Percentiles rank a stretch among this genome's conserved stretches.
These are phyloP conservation scores for Fusarium hainanense DNA, from an alignment of 2,329 filamentous ascomycete genomes.

Conservation along the genomic window DNA sequence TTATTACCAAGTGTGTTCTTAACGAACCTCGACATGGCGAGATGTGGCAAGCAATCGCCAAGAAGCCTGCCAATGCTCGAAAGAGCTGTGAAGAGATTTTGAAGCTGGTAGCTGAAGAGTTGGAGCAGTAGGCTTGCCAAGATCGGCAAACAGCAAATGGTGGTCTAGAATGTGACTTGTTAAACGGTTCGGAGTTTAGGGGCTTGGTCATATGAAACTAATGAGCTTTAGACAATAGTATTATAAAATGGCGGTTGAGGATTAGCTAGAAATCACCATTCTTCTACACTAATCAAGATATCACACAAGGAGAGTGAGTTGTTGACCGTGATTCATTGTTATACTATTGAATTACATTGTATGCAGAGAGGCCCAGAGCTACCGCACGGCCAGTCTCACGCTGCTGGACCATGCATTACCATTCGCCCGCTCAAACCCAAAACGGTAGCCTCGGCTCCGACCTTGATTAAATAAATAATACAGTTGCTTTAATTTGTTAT, in stretches of 20 bases:
- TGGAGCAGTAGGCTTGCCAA: slow-evolving; percentile 45
- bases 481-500: slow-evolving; percentile 11
- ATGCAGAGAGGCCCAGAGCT: slow-evolving; percentile 16
- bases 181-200: slow-evolving; percentile 28
- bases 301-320: not conserved
- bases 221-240: slow-evolving; percentile 29
- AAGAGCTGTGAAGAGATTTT: slow-evolving; percentile 83
- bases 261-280: not conserved
- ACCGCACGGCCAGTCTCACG: slow-evolving; percentile 21
- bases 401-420: slow-evolving; percentile 12
- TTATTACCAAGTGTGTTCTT: slow-evolving; percentile 80
- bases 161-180: not conserved
- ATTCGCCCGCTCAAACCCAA: slow-evolving; percentile 26
- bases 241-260: not conserved
- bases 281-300: not conserved
- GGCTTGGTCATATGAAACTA: slow-evolving; percentile 18
- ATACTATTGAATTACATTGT: slow-evolving; percentile 30
- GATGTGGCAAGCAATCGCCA: slow-evolving; percentile 86
- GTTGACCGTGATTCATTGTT: slow-evolving; percentile 30
- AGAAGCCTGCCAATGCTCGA: slow-evolving; percentile 83
- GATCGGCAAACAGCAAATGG: not conserved
- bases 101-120: slow-evolving; percentile 74
- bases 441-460: slow-evolving; percentile 15
- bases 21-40: slow-evolving; percentile 94
- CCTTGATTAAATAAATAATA: slow-evolving; percentile 28